Conservation (phyloP, 176 grass and related monocot species). For the Oryza longistaminata region DNA sequence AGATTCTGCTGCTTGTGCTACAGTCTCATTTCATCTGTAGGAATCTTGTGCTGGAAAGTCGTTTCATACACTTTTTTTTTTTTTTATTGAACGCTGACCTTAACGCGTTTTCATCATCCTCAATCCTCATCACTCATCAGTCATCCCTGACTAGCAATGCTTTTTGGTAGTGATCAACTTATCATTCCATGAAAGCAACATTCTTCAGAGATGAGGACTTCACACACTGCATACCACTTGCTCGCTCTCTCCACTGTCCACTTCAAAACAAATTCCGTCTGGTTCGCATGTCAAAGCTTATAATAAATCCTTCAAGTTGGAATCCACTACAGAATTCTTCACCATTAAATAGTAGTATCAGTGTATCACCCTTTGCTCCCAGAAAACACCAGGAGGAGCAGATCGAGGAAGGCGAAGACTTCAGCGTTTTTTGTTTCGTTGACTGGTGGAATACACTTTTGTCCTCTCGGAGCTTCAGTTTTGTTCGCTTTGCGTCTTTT, state of each 20-base stretch:
- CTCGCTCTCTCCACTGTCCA: neutral
- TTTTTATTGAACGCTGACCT: neutral
- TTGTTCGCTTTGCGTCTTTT: neutral
- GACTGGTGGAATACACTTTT: conserved; percentile 41
- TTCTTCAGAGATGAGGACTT: conserved; percentile 14
- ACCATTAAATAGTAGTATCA: neutral
- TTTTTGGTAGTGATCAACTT: conserved; percentile 20
- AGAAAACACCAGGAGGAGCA: conserved; percentile 35
- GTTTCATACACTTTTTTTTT: neutral
- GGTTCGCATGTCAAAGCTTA: neutral
- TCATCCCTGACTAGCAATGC: neutral
- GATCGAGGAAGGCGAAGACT: neutral
- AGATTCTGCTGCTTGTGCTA: neutral
- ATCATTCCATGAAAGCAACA: conserved; percentile 38
- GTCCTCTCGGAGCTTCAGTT: neutral
- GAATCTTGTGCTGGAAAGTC: neutral
- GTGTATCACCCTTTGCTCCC: neutral
- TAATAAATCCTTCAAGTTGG: neutral
- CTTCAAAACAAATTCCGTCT: neutral
- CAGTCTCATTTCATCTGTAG: neutral
- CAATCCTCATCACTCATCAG: neutral
- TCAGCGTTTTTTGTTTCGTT: neutral
- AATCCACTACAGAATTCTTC: neutral
- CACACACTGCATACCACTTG: neutral
- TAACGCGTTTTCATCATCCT: conserved; percentile 27